A percentile compares a stretch with the other conserved stretches of the same genome.
phyloP scores from a whole-genome alignment of 2,329 filamentous ascomycete genomes.

The Whalleya microplaca region DNA sequence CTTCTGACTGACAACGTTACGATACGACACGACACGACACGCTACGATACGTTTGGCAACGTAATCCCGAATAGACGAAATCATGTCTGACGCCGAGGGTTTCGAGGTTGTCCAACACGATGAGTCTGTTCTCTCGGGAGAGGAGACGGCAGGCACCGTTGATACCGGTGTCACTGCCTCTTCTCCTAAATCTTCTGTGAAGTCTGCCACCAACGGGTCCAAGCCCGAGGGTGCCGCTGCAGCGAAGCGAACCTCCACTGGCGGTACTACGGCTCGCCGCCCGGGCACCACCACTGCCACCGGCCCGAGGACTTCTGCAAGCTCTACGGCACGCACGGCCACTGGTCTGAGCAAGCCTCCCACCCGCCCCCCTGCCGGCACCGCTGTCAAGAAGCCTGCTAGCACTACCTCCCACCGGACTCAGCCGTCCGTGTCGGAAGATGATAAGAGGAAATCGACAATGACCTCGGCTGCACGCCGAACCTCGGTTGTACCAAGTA shows the following conservation, averaged over 20 bases:
- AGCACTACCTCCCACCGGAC: constrained; percentile 47
- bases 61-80: constrained; percentile 18
- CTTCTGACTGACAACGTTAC: constrained; percentile 1
- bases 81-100: constrained; percentile 53
- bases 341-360: constrained; percentile 52
- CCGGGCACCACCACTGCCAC: constrained; percentile 36
- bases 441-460: constrained; percentile 50
- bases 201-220: constrained; percentile 36
- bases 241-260: constrained; percentile 43
- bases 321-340: constrained; percentile 41
- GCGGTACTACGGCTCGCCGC: constrained; percentile 39
- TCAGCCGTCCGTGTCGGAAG: constrained; percentile 54
- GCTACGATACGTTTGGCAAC: constrained; percentile 8
- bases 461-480: constrained; percentile 46
- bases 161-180: constrained; percentile 30
- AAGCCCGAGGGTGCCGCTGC: constrained; percentile 39
- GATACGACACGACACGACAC: constrained; percentile 7
- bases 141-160: constrained; percentile 39
- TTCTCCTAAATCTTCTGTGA: constrained; percentile 33
- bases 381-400: constrained; percentile 40
- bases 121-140: constrained; percentile 42
- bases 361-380: constrained; percentile 48
- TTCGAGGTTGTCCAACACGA: constrained; percentile 50
- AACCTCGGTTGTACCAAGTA: constrained; percentile 48
- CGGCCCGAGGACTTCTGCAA: constrained; percentile 36